These are phyloP conservation scores for Phlebiopsis gigantea DNA, from an alignment of 768 basidiomycete genomes.

Conservation along the genomic window DNA sequence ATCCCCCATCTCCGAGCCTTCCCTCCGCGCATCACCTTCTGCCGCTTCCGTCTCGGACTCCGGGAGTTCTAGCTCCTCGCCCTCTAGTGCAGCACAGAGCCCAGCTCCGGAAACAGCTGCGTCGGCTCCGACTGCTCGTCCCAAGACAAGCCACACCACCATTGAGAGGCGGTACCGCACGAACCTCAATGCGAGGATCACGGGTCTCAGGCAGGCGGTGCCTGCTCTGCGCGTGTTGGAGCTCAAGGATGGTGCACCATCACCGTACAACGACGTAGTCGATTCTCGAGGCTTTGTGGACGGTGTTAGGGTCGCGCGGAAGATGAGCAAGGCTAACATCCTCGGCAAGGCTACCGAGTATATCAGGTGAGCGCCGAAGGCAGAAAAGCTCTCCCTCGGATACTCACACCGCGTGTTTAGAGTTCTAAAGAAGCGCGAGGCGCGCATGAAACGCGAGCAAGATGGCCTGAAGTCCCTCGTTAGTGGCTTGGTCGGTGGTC, in stretches of 20 bases:
- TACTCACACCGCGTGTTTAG: slow-evolving; percentile 28
- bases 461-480: slow-evolving; percentile 68
- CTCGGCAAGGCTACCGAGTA: slow-evolving; percentile 90
- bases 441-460: slow-evolving; percentile 66
- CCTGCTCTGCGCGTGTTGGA: slow-evolving; percentile 81
- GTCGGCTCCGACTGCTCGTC: slow-evolving; percentile 33
- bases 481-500: slow-evolving; percentile 67
- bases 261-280: slow-evolving; percentile 44
- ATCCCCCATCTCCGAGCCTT: slow-evolving; percentile 35
- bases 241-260: slow-evolving; percentile 36
- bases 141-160: slow-evolving; percentile 88
- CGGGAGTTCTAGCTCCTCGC: not conserved
- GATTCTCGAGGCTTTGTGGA: slow-evolving; percentile 85
- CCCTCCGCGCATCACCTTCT: slow-evolving; percentile 18
- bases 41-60: slow-evolving; percentile 11
- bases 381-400: not conserved
- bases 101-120: slow-evolving; percentile 15
- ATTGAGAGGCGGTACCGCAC: slow-evolving; percentile 87
- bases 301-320: slow-evolving; percentile 87
- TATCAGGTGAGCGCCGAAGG: slow-evolving; percentile 46
- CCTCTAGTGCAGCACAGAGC: slow-evolving; percentile 1
- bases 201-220: slow-evolving; percentile 72
- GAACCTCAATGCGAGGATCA: slow-evolving; percentile 83
- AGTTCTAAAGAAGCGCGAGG: slow-evolving; percentile 76
- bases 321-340: slow-evolving; percentile 88